These are phyloP conservation scores for Tricholoma sp. DNA, from an alignment of 768 basidiomycete species.

Conservation along the genomic window DNA sequence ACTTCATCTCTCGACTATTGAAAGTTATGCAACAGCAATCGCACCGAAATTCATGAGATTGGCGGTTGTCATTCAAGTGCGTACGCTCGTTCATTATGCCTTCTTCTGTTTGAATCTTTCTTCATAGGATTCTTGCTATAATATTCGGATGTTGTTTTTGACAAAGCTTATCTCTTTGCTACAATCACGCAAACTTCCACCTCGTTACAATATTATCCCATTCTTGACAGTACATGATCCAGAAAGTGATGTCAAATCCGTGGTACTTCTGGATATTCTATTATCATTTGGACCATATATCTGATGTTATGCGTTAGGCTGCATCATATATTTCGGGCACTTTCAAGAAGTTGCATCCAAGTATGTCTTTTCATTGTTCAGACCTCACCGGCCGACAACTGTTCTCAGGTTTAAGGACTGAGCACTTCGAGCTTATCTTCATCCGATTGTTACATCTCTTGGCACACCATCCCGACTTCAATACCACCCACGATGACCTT, in stretches of 20 bases:
- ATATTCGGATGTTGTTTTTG: conserved; percentile 77
- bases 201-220: conserved; percentile 77
- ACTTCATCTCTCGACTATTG: conserved; percentile 65
- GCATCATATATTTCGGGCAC: conserved; percentile 48
- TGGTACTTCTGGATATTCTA: conserved; percentile 39
- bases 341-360: conserved; percentile 40
- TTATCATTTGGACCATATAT: conserved; percentile 5
- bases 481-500: conserved; percentile 58
- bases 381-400: not conserved
- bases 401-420: conserved; percentile 45
- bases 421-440: conserved; percentile 77
- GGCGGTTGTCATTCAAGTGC: conserved; percentile 73
- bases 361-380: conserved; percentile 23
- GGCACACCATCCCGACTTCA: conserved; percentile 94
- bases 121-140: conserved; percentile 77
- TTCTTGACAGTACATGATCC: conserved; percentile 92
- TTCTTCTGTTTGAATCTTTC: not conserved
- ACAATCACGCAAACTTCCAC: conserved; percentile 56
- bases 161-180: conserved; percentile 66
- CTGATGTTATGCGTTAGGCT: conserved; percentile 34
- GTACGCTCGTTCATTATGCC: conserved; percentile 12
- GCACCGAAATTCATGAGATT: conserved; percentile 59
- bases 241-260: conserved; percentile 67
- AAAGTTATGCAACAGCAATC: conserved; percentile 53
- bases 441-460: conserved; percentile 82